Conservation (phyloP, 1,284 basidiomycete genomes). For the Baeospora myosura region DNA sequence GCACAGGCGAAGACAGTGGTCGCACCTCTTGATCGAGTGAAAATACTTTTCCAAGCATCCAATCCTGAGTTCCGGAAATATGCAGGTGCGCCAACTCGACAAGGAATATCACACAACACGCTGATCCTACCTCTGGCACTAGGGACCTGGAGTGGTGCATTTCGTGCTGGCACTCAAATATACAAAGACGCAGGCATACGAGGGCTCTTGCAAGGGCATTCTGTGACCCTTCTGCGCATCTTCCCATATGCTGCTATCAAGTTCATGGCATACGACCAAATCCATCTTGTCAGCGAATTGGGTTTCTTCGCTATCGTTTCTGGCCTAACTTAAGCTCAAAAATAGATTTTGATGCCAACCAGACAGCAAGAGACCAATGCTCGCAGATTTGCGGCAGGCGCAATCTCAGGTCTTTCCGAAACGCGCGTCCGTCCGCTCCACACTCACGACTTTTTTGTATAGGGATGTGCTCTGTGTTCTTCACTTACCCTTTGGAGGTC, state of each 20-base stretch:
- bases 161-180: constrained; percentile 77
- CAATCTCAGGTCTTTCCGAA: constrained; percentile 62
- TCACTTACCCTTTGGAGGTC: constrained; percentile 93
- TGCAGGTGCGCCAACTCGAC: constrained; percentile 51
- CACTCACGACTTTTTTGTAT: constrained; percentile 7
- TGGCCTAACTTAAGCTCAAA: constrained; percentile 9
- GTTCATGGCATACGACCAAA: constrained; percentile 94
- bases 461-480: constrained; percentile 85
- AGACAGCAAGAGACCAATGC: constrained; percentile 70
- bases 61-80: constrained; percentile 94
- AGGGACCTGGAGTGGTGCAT: constrained; percentile 84
- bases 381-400: constrained; percentile 85
- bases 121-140: not conserved
- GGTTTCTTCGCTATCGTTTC: not conserved
- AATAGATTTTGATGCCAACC: constrained; percentile 76
- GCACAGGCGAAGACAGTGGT: constrained; percentile 91
- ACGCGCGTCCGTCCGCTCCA: not conserved
- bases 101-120: constrained; percentile 4
- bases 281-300: constrained; percentile 54
- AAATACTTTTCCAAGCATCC: constrained; percentile 97
- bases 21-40: constrained; percentile 95
- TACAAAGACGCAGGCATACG: constrained; percentile 66
- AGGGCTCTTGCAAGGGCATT: constrained; percentile 93
- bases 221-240: constrained; percentile 77
- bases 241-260: constrained; percentile 98